phyloP scores from a whole-genome alignment of 1,284 basidiomycete genomes.

The Mycocalia duriaeana region DNA sequence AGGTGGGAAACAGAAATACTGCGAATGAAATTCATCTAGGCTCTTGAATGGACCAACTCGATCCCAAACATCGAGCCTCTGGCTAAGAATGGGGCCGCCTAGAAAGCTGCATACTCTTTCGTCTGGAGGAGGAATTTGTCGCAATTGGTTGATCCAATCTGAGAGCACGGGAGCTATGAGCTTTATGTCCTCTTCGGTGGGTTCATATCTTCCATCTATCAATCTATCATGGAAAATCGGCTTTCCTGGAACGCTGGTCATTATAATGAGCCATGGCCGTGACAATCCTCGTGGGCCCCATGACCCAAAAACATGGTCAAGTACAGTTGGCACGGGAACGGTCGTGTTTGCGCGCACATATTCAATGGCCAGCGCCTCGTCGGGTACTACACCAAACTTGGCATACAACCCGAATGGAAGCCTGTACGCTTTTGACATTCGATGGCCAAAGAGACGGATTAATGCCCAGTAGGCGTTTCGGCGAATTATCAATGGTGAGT shows the following conservation, averaged over 20 bases:
- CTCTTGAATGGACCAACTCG: conserved; percentile 11
- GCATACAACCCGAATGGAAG: background rate
- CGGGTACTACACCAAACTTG: background rate
- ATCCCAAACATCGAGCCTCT: conserved; percentile 8
- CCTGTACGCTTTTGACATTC: background rate
- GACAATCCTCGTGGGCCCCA: conserved; percentile 1
- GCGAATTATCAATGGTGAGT: background rate
- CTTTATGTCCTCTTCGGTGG: conserved; percentile 7
- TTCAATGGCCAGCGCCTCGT: conserved; percentile 13
- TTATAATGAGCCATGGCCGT: too few relatives aligned
- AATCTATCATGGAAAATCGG: too few relatives aligned
- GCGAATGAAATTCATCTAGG: conserved; percentile 10
- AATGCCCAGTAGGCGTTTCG: background rate
- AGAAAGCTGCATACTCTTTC: conserved; percentile 12
- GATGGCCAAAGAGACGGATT: background rate
- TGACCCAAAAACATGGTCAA: conserved; percentile 13
- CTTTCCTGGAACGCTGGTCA: conserved; percentile 10
- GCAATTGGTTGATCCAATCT: conserved; percentile 17
- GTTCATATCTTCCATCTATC: too few relatives aligned
- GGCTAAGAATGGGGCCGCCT: conserved; percentile 11
- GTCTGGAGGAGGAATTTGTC: conserved; percentile 14
- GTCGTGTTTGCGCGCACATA: conserved; percentile 15
- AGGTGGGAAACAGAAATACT: conserved; percentile 9
- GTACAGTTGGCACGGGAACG: conserved; percentile 16
- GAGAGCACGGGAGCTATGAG: conserved; percentile 12